phyloP scores from a whole-genome alignment of 2,329 filamentous ascomycete species.

The Microcyclosporella mali region DNA sequence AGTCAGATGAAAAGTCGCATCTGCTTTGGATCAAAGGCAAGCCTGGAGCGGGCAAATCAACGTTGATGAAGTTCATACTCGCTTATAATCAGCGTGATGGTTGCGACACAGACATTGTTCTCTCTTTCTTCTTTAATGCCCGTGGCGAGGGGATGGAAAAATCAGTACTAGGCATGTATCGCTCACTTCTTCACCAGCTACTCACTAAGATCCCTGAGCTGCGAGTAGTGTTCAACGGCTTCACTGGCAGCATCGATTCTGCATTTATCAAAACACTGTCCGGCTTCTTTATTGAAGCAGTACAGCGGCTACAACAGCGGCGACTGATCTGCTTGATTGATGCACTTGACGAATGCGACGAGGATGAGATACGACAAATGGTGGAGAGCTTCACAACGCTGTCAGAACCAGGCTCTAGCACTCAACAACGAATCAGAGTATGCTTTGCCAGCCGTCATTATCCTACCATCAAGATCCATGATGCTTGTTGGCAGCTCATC shows the following conservation, averaged over 20 bases:
- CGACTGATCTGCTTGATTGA: conserved; percentile 37
- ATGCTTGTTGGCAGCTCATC: conserved; percentile 26
- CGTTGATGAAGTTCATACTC: conserved; percentile 29
- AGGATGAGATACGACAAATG: conserved; percentile 35
- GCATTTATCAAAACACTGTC: conserved; percentile 22
- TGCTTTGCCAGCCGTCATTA: conserved; percentile 43
- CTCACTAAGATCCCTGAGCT: conserved; percentile 34
- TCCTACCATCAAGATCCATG: conserved; percentile 34
- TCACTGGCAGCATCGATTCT: background rate
- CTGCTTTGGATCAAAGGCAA: conserved; percentile 20
- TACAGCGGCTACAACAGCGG: conserved; percentile 24
- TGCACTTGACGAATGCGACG: conserved; percentile 43
- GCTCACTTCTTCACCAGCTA: conserved; percentile 46
- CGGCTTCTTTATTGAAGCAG: conserved; percentile 23
- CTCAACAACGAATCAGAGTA: conserved; percentile 22
- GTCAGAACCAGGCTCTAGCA: conserved; percentile 5
- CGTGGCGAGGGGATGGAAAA: conserved; percentile 42
- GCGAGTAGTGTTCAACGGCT: conserved; percentile 29
- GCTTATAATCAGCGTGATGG: conserved; percentile 13
- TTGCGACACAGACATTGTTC: conserved; percentile 16
- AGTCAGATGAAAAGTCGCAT: conserved; percentile 16
- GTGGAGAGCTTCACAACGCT: conserved; percentile 34
- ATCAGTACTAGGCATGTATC: conserved; percentile 45
- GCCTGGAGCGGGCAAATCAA: conserved; percentile 17
- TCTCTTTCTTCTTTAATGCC: conserved; percentile 49